Base-by-base conservation (phyloP, 2,329 filamentous ascomycete species). In the Fusarium sp. region DNA sequence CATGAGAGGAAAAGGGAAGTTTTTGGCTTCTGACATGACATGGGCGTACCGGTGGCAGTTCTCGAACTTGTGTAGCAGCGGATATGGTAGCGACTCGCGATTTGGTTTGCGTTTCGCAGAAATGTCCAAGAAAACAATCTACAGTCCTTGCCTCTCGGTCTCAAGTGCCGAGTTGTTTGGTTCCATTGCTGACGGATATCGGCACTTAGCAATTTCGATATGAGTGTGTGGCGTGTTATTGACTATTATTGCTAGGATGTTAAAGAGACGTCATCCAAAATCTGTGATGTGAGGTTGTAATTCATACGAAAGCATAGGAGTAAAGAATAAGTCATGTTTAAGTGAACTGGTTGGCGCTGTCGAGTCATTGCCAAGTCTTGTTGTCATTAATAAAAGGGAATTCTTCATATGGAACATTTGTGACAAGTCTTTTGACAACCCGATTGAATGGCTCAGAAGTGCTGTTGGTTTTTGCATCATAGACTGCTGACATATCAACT, bases 51-150 rank as follows among this genome's bases (percentile, higher is more conserved):
- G 20, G 34, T 34, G 48, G 32, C 13, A 32, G 37, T 44, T 20
- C 27, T 46, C 20, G 34, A 70, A 56, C 34, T 64, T 52, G 52
- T 65, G 52, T 58, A 47, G n/a, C 65, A 18, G 40, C 27, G 11
- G 25, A 58, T 41, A 20, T n/a, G 52, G 20, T 24, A 25, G n/a
- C 12, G 47, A 61, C 29, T 55, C 34, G 22, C 30, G 41, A 42
- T 29, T 49, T 41, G 49, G 63, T 53, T 71, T 60, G 63, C 45
- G 70, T 66, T 60, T 69, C 59, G 63, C 54, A 55, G n/a, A 30
- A 42, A 49, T 29, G 22, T n/a, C 24, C 20, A 14, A 40, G 52
- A 51, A 64, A 56, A 48, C 27, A 61, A 22, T 29, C 29, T 40
- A 52, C 48, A 20, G 37, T 46, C 20, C n/a, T 44, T 25, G 42